Conservation (phyloP, 805 yeast genomes). For the Starmerella apis region DNA sequence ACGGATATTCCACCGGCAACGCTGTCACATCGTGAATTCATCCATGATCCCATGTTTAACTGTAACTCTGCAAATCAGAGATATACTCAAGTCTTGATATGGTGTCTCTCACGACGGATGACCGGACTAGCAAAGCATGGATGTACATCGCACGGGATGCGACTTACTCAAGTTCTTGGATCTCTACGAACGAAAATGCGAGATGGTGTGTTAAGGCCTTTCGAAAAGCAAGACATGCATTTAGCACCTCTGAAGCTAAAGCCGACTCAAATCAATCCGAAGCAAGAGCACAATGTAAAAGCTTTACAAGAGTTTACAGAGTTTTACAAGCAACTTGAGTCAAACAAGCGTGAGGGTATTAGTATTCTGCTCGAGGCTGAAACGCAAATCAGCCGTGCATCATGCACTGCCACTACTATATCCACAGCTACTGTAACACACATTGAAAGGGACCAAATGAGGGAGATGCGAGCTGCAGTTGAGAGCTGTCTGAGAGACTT, state of each 20-base stretch:
- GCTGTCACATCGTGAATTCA: background rate
- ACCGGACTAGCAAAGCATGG: background rate
- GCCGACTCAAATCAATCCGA: background rate
- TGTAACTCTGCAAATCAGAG: background rate
- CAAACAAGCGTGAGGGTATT: background rate
- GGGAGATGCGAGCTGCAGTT: background rate
- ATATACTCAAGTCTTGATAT: background rate
- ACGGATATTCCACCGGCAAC: background rate
- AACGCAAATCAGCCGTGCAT: background rate
- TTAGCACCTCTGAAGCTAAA: background rate
- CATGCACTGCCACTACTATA: background rate
- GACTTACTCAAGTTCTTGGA: background rate
- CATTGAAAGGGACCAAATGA: background rate
- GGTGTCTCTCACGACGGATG: conserved; percentile 1
- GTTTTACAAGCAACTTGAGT: background rate
- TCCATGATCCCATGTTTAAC: background rate
- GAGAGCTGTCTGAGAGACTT: background rate
- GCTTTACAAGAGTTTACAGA: background rate
- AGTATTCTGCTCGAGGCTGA: background rate
- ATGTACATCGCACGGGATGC: background rate
- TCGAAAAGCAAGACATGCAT: background rate
- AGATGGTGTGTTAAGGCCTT: background rate
- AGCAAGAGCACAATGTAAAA: background rate
- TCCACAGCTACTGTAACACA: background rate
- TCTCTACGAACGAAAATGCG: background rate